Conservation (phyloP, 345 rosid species). For the Sisymbrium altissimum region DNA sequence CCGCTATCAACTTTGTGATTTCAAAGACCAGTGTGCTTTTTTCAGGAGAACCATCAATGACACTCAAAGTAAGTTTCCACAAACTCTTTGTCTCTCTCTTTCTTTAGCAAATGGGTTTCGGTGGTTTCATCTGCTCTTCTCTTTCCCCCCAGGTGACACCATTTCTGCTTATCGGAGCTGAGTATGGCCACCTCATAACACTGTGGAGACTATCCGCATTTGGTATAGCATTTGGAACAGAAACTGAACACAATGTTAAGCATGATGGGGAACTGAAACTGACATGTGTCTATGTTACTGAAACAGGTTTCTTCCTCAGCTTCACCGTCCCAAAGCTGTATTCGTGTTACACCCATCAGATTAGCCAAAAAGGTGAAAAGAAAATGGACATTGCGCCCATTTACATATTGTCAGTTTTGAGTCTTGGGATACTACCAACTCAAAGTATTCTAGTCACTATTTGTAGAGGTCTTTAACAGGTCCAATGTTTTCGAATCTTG, state of each 20-base stretch:
- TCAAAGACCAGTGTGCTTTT: slow-evolving; percentile 62
- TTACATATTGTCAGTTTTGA: neutral
- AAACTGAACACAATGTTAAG: neutral
- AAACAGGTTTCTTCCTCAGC: slow-evolving; percentile 79
- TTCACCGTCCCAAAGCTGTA: slow-evolving; percentile 76
- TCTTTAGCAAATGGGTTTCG: neutral
- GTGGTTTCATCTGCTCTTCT: neutral
- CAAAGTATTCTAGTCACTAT: neutral
- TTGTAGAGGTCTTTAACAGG: neutral
- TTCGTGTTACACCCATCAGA: slow-evolving; percentile 56
- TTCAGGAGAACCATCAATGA: slow-evolving; percentile 92
- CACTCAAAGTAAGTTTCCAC: slow-evolving; percentile 62
- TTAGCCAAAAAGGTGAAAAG: slow-evolving; percentile 57
- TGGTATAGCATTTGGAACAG: slow-evolving; percentile 44
- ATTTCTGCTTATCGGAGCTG: slow-evolving; percentile 83
- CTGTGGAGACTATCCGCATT: slow-evolving; percentile 66
- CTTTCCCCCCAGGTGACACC: slow-evolving; percentile 63
- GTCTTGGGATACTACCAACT: neutral
- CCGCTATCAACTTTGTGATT: slow-evolving; percentile 71
- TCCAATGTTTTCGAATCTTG: neutral
- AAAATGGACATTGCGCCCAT: neutral
- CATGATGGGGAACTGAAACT: neutral
- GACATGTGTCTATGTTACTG: slow-evolving; percentile 17
- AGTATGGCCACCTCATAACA: slow-evolving; percentile 77
- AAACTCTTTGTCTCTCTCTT: neutral